These are phyloP conservation scores for Huntiella moniliformis DNA, from an alignment of 2,329 filamentous ascomycete genomes.

Conservation along the genomic window DNA sequence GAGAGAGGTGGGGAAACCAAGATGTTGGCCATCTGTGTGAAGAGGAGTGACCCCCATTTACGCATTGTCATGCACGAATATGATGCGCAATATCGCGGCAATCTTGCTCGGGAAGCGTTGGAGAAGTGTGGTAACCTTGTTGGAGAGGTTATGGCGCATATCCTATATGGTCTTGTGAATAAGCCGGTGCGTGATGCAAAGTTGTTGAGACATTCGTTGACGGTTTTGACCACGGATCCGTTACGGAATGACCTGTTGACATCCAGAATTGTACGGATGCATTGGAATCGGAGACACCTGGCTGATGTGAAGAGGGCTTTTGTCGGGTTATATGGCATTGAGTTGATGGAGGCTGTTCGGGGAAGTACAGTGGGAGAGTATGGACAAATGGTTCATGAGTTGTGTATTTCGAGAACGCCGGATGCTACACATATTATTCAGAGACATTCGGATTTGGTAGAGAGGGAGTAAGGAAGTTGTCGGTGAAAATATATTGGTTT, in stretches of 20 bases:
- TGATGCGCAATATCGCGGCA: conserved; percentile 51
- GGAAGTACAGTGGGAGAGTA: conserved; percentile 62
- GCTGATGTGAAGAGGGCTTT: conserved; percentile 64
- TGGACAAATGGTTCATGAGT: conserved; percentile 53
- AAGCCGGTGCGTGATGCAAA: conserved; percentile 82
- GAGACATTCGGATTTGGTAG: conserved; percentile 16
- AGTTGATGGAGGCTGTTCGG: conserved; percentile 59
- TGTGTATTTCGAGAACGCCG: conserved; percentile 45
- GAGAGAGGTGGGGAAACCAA: conserved; percentile 70
- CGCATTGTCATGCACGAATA: conserved; percentile 63
- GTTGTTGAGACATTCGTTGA: conserved; percentile 76
- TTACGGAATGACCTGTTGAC: conserved; percentile 74
- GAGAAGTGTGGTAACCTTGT: conserved; percentile 82
- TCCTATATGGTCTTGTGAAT: conserved; percentile 94
- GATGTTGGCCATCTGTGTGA: conserved; percentile 71
- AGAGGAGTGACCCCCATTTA: conserved; percentile 64
- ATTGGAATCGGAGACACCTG: conserved; percentile 81
- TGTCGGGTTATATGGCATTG: conserved; percentile 52
- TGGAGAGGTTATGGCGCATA: conserved; percentile 82
- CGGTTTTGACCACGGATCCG: conserved; percentile 48
- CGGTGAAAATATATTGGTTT: background rate
- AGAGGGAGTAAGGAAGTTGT: no score
- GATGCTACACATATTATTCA: conserved; percentile 38
- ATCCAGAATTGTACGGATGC: conserved; percentile 67
- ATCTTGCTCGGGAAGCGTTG: conserved; percentile 77